phyloP scores from a whole-genome alignment of 164 flowering plant species.

The Vitis rupestris region DNA sequence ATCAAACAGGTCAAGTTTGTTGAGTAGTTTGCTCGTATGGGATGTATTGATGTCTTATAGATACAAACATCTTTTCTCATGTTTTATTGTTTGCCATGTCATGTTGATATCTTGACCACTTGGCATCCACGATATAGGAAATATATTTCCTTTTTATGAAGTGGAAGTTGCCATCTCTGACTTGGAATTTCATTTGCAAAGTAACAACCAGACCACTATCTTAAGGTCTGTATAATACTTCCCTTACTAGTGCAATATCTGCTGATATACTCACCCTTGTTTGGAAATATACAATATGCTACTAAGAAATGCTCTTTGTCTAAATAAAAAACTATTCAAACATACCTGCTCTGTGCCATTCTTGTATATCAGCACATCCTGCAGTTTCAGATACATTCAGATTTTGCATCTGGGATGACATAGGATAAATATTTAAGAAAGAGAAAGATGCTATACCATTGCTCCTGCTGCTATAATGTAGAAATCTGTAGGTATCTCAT shows the following conservation, averaged over 20 bases:
- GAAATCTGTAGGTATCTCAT: constrained; percentile 87
- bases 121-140: too few relatives aligned
- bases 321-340: background rate
- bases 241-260: too few relatives aligned
- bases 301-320: background rate
- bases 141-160: too few relatives aligned
- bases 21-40: background rate
- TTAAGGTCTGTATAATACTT: too few relatives aligned
- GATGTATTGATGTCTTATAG: background rate
- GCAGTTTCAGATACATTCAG: constrained; percentile 32
- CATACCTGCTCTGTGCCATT: constrained; percentile 77
- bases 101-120: too few relatives aligned
- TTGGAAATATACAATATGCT: background rate
- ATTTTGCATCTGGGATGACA: constrained; percentile 4
- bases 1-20: background rate
- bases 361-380: constrained; percentile 67
- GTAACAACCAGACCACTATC: too few relatives aligned
- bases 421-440: background rate
- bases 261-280: too few relatives aligned
- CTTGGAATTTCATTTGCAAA: too few relatives aligned
- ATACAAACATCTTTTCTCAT: background rate
- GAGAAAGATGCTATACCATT: constrained; percentile 49
- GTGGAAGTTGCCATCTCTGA: too few relatives aligned
- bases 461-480: constrained; percentile 82
- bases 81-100: background rate